Evolutionary conservation across 75 land plant genomes (phyloP).

Genomic region (Selaginella tamariscina): DNA sequence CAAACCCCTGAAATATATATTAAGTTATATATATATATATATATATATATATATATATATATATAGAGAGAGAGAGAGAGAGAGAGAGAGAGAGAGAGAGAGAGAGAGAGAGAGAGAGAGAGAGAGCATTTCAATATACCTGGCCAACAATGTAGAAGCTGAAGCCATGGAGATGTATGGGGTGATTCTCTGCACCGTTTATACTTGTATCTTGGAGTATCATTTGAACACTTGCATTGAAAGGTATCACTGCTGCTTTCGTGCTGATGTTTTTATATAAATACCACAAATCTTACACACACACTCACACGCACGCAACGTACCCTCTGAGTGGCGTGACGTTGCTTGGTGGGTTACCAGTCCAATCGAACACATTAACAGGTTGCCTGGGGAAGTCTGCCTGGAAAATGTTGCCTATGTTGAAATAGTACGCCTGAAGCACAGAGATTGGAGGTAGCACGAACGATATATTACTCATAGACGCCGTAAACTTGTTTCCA

Average conservation of each 20-base stretch:
- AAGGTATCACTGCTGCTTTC: slow-evolving; percentile 7
- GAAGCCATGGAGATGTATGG: slow-evolving; percentile 78
- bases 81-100: too few species aligned
- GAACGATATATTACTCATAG: slow-evolving; percentile 60
- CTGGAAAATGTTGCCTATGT: slow-evolving; percentile 22
- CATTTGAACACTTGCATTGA: slow-evolving; percentile 16
- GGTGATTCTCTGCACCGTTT: slow-evolving; percentile 54
- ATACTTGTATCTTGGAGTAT: slow-evolving; percentile 62
- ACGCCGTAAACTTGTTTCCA: slow-evolving; percentile 22
- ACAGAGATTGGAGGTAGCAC: slow-evolving; percentile 38
- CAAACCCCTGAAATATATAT: too few species aligned
- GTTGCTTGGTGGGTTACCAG: slow-evolving; percentile 40
- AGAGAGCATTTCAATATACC: too few species aligned
- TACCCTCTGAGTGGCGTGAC: background rate
- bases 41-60: too few species aligned
- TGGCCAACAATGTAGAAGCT: slow-evolving; percentile 60
- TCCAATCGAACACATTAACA: slow-evolving; percentile 31
- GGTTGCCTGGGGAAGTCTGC: slow-evolving; percentile 34
- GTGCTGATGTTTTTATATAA: too few species aligned
- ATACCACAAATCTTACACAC: too few species aligned
- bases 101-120: too few species aligned
- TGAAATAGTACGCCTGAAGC: slow-evolving; percentile 46
- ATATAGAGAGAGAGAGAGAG: too few species aligned
- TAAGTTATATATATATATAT: too few species aligned
- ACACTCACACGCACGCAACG: too few species aligned